Evolutionary conservation across 495 filamentous ascomycete species (phyloP).

Genomic region (Delitschia confertaspora): DNA sequence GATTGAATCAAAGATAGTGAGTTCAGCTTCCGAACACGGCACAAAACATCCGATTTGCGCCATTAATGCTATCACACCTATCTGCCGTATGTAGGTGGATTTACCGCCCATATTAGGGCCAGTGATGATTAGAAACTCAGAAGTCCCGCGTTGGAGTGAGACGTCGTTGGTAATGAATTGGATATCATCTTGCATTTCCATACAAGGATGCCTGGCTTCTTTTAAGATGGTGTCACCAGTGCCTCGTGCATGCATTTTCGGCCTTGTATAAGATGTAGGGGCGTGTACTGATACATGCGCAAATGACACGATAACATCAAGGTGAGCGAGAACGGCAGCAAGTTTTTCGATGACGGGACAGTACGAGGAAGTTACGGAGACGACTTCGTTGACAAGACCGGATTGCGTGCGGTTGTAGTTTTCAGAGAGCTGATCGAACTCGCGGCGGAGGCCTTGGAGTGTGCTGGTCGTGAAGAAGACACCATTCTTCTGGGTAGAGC

Average conservation of each 20-base stretch:
- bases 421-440: constrained; percentile 87
- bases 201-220: constrained; percentile 92
- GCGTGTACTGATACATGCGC: constrained; percentile 92
- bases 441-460: constrained; percentile 75
- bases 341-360: constrained; percentile 86
- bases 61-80: constrained; percentile 96
- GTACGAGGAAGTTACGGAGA: constrained; percentile 87
- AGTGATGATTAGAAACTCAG: constrained; percentile 93
- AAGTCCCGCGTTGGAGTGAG: constrained; percentile 64
- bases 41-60: constrained; percentile 97
- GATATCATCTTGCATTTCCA: constrained; percentile 99
- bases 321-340: constrained; percentile 79
- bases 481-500: constrained; percentile 96
- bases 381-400: constrained; percentile 85
- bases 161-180: constrained; percentile 99
- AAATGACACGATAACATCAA: constrained; percentile 94
- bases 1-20: constrained; percentile 97
- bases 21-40: constrained; percentile 77
- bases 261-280: constrained; percentile 80
- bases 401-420: constrained; percentile 95
- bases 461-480: constrained; percentile 91
- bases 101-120: constrained; percentile 99
- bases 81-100: constrained; percentile 96
- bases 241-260: constrained; percentile 84
- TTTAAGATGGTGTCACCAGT: constrained; percentile 83